phyloP scores from a whole-genome alignment of 768 basidiomycete genomes.

The Agaricus subrufescens region DNA sequence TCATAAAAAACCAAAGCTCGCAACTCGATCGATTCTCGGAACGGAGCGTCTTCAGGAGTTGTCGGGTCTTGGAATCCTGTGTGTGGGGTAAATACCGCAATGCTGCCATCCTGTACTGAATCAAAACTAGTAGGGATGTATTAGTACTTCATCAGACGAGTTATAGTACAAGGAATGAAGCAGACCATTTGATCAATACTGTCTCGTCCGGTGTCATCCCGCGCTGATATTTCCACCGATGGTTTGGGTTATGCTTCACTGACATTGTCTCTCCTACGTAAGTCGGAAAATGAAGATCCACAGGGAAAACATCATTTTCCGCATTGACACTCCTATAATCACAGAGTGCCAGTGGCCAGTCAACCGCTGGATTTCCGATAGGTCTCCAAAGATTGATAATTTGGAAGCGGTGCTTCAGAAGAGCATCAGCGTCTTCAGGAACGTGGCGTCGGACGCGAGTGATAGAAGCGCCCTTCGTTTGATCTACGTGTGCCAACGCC shows the following conservation, averaged over 20 bases:
- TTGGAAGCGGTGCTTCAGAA: conserved; percentile 46
- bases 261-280: conserved; percentile 48
- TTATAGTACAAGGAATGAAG: neutral
- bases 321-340: conserved; percentile 43
- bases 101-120: conserved; percentile 37
- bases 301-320: conserved; percentile 36
- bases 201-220: conserved; percentile 46
- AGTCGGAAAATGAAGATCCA: conserved; percentile 43
- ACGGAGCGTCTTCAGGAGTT: conserved; percentile 43
- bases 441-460: conserved; percentile 48
- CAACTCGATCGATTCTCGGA: conserved; percentile 57
- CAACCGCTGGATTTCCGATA: conserved; percentile 39
- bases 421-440: conserved; percentile 37
- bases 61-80: conserved; percentile 55
- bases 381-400: conserved; percentile 63
- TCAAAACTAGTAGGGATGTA: conserved; percentile 16
- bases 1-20: conserved; percentile 64
- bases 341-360: conserved; percentile 48
- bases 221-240: conserved; percentile 48
- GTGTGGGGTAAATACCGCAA: conserved; percentile 56
- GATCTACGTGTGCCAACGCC: conserved; percentile 45
- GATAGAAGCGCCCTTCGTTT: conserved; percentile 38
- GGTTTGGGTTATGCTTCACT: conserved; percentile 39
- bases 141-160: neutral
- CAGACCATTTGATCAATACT: conserved; percentile 52